phyloP scores from a whole-genome alignment of 2,329 filamentous ascomycete genomes.

The Thielaviopsis euricoi region DNA sequence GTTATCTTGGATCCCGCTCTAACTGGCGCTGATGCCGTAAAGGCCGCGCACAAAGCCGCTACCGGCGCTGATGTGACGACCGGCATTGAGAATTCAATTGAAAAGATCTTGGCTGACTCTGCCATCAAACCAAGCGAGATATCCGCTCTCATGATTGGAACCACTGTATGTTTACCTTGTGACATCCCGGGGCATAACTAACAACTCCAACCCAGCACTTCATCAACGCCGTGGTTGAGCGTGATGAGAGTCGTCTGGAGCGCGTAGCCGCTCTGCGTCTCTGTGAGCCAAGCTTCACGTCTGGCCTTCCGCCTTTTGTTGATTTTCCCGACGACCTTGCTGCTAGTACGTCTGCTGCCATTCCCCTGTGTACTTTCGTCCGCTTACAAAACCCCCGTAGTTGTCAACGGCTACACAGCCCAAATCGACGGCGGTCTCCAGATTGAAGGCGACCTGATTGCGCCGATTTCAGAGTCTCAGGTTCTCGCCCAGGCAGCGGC shows the following conservation, averaged over 20 bases:
- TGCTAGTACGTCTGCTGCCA: not conserved
- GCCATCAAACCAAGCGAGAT: constrained; percentile 20
- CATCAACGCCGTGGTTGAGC: constrained; percentile 40
- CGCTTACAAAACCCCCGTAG: not conserved
- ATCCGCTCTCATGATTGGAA: constrained; percentile 34
- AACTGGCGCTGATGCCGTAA: constrained; percentile 7
- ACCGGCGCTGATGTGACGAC: constrained; percentile 31
- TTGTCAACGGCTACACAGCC: constrained; percentile 14
- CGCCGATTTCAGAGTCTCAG: constrained; percentile 9
- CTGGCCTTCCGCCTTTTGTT: constrained; percentile 31
- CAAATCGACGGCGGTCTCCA: constrained; percentile 14
- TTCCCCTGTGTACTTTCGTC: not conserved
- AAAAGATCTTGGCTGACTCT: not conserved
- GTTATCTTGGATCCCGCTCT: constrained; percentile 30
- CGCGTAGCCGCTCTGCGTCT: constrained; percentile 37
- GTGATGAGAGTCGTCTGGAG: constrained; percentile 30
- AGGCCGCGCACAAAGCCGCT: constrained; percentile 26
- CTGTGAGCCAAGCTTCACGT: constrained; percentile 25
- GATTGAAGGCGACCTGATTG: constrained; percentile 14
- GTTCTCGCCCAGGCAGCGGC: constrained; percentile 11
- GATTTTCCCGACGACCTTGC: constrained; percentile 34
- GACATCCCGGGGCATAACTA: not conserved
- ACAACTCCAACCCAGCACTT: constrained; percentile 24
- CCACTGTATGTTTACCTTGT: constrained; percentile 20
- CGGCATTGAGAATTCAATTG: constrained; percentile 22